Evolutionary conservation across 768 basidiomycete species (phyloP).

Genomic region (Pisolithus marmoratus): DNA sequence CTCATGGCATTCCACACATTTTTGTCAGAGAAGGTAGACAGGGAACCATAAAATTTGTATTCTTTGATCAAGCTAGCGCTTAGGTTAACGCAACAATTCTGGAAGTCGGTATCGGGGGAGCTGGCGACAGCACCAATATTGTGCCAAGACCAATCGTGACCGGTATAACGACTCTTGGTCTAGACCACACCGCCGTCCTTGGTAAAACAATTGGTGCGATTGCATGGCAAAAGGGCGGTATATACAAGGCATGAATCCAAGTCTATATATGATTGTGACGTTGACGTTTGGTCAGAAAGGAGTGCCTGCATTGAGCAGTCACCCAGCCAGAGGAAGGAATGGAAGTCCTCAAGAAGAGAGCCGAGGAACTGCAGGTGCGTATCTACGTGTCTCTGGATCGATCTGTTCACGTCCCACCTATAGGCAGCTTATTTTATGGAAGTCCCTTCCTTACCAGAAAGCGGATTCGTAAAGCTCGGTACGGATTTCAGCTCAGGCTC

Average conservation of each 20-base stretch:
- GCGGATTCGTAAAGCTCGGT: constrained; percentile 54
- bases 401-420: neutral
- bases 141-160: constrained; percentile 88
- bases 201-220: constrained; percentile 88
- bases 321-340: constrained; percentile 67
- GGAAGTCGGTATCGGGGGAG: constrained; percentile 95
- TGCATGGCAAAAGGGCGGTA: constrained; percentile 93
- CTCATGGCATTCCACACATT: constrained; percentile 91
- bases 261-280: neutral
- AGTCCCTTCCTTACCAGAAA: constrained; percentile 43
- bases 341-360: constrained; percentile 59
- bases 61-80: neutral
- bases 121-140: constrained; percentile 92
- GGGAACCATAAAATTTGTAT: neutral
- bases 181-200: constrained; percentile 85
- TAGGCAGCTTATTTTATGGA: constrained; percentile 65
- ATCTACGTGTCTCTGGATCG: neutral
- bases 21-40: constrained; percentile 54
- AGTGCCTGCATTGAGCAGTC: constrained; percentile 82
- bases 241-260: constrained; percentile 69
- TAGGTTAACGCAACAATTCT: constrained; percentile 84
- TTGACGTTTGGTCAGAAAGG: constrained; percentile 43
- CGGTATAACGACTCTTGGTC: constrained; percentile 84
- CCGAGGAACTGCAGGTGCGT: constrained; percentile 59
- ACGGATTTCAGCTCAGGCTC: constrained; percentile 6